A percentile compares a stretch with the other conserved stretches of the same genome.
Conservation (phyloP, 768 basidiomycete species). For the Mycena pura region DNA sequence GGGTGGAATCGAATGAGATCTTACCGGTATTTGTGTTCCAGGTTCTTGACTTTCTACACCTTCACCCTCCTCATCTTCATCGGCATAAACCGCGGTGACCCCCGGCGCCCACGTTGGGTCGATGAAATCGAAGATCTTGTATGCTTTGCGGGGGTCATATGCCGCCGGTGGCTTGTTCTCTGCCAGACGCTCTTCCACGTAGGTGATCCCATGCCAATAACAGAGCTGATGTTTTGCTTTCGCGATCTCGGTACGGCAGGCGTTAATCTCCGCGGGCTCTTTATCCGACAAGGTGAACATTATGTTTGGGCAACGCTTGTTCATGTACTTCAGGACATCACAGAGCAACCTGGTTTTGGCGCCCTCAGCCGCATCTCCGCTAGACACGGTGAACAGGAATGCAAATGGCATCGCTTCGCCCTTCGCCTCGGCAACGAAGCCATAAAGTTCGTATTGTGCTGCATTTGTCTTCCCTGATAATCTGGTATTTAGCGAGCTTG, state of each 20-base stretch:
- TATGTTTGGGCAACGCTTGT: too few species aligned
- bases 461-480: too few species aligned
- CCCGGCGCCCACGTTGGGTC: constrained; percentile 32
- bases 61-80: constrained; percentile 19
- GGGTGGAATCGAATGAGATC: background rate
- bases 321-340: constrained; percentile 28
- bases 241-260: too few species aligned
- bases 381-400: constrained; percentile 29
- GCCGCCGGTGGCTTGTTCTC: too few species aligned
- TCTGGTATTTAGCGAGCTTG: too few species aligned
- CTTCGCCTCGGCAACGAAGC: too few species aligned
- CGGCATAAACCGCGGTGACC: constrained; percentile 17
- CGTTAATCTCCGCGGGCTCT: too few species aligned
- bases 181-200: constrained; percentile 29
- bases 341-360: constrained; percentile 31
- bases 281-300: too few species aligned
- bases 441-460: constrained; percentile 27
- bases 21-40: background rate
- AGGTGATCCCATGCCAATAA: constrained; percentile 38
- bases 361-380: too few species aligned
- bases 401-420: constrained; percentile 22
- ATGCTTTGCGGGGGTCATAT: too few species aligned
- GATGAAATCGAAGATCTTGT: constrained; percentile 29
- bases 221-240: constrained; percentile 42
- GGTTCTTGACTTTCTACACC: constrained; percentile 1